Evolutionary conservation across 441 rosid species (phyloP), one percentile per base, ranked within the genome.

Genomic region (Macaranga tanarius): DNA sequence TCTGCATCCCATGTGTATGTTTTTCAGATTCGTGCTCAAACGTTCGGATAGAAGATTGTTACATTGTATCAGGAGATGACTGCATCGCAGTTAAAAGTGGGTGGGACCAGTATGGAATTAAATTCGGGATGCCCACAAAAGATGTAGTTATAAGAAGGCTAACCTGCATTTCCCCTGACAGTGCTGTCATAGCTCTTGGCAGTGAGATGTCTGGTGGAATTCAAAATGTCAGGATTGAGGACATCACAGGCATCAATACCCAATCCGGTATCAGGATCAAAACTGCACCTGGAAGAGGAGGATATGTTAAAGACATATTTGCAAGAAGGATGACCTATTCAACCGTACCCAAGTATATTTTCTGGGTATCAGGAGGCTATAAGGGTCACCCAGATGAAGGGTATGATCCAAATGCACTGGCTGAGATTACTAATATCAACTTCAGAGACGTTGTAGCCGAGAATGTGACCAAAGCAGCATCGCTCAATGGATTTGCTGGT

Each of bases 191-290:
- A 22, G 98, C 98, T 7, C 85, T 90, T 0, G 96, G 98, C 26
- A 90, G 95, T 34, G 96, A 92, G 65, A 88, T 89, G 93, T 90
- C 97, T 0, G 96, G 97, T 10, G 95, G 95, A 62, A 86, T 92
- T 69, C 70, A 73, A 61, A 84, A 92, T 62, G 87, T 89, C 7
- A 80, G 97, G 72, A 78, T 70, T 10, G 97, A 93, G 67, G 90
- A 83, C 71, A 76, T 83, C 3, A 79, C 80, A 12, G 86, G 86
- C 1, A 71, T 86, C 72, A 64, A 88, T 74, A 89, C 93, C 0
- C 31, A 93, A 69, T 88, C 95, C 0, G 86, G 81, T 1, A 20
- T 91, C 25, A 58, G 97, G 72, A 86, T 93, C 74, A 93, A 93
- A 75, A 87, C 91, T 6, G 92, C 88, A 0, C 50, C 72, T 0